Conservation (phyloP, 2,329 filamentous ascomycete species). For the Periconia macrospinosa region DNA sequence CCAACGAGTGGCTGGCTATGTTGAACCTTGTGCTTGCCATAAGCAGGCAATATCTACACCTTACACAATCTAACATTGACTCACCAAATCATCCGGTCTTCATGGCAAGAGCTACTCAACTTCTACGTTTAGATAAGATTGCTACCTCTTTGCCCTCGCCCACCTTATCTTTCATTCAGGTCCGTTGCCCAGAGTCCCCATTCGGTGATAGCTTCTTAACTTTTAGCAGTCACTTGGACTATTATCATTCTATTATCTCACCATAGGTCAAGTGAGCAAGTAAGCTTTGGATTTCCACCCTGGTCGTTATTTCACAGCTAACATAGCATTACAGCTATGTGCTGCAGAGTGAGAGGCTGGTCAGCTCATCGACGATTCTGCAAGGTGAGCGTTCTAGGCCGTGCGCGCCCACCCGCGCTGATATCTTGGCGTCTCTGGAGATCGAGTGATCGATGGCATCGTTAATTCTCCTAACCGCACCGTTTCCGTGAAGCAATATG, state of each 20-base stretch:
- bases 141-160: constrained; percentile 32
- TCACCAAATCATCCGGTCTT: constrained; percentile 36
- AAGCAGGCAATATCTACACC: constrained; percentile 35
- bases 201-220: constrained; percentile 17
- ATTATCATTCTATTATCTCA: constrained; percentile 41
- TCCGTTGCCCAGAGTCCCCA: not conserved
- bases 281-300: constrained; percentile 13
- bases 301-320: not conserved
- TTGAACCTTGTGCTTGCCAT: constrained; percentile 46
- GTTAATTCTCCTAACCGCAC: too few species aligned
- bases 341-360: too few species aligned
- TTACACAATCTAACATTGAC: constrained; percentile 22
- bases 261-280: constrained; percentile 43
- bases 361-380: too few species aligned
- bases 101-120: constrained; percentile 25
- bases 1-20: constrained; percentile 31
- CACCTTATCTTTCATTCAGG: constrained; percentile 17
- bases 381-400: too few species aligned
- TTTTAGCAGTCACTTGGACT: constrained; percentile 36
- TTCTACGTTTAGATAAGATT: constrained; percentile 16
- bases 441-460: too few species aligned
- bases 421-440: too few species aligned
- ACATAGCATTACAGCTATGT: too few species aligned
- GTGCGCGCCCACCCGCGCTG: too few species aligned
- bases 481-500: too few species aligned